Conservation (phyloP, 495 filamentous ascomycete species). For the Xylaria cubensis region DNA sequence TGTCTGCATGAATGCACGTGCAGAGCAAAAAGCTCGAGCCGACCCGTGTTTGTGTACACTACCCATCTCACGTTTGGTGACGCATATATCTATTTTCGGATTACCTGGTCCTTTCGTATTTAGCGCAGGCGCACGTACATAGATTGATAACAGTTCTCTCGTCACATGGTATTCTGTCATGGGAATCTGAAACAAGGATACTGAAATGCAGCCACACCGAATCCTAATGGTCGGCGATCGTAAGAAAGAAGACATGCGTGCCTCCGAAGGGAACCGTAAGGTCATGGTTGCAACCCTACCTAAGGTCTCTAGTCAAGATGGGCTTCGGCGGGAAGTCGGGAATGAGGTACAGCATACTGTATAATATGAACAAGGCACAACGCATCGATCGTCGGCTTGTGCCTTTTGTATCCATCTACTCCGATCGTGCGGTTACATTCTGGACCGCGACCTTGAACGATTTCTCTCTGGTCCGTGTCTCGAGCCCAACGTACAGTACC, state of each 20-base stretch:
- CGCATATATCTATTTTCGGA: conserved; percentile 6
- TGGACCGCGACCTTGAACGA: conserved; percentile 17
- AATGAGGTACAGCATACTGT: neutral
- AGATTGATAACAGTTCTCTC: neutral
- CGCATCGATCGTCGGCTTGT: neutral
- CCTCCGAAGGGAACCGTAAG: neutral
- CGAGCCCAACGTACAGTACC: conserved; percentile 20
- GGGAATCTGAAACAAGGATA: neutral
- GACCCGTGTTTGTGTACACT: conserved; percentile 5
- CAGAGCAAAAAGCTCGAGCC: conserved; percentile 15
- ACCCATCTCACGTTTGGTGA: neutral
- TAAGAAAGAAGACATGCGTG: neutral
- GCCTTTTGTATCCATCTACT: neutral
- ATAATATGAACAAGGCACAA: neutral
- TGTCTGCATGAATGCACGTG: conserved; percentile 22
- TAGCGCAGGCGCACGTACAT: neutral
- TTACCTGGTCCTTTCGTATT: neutral
- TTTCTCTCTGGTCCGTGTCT: neutral
- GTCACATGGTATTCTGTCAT: neutral
- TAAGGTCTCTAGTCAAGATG: neutral
- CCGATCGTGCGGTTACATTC: conserved; percentile 24
- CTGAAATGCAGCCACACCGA: neutral
- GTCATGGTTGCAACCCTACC: neutral
- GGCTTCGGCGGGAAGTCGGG: neutral
- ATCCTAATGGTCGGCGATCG: neutral